Evolutionary conservation across 2,329 filamentous ascomycete genomes (phyloP).

Genomic region (Diaporthe sp.): DNA sequence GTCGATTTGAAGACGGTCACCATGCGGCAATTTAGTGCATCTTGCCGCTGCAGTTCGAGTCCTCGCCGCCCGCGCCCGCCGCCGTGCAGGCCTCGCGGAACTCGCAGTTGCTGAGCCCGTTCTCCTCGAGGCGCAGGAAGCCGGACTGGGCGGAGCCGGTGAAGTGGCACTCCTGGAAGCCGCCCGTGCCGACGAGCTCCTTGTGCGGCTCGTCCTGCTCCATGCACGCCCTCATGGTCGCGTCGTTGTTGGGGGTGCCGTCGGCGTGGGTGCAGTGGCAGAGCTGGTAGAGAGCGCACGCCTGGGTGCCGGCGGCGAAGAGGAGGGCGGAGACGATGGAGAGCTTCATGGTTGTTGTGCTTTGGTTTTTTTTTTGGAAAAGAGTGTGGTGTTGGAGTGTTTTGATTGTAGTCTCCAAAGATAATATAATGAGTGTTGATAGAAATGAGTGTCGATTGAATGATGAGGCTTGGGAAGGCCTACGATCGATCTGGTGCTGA

Average conservation of each 20-base stretch:
- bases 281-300: slow-evolving; percentile 2
- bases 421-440: neutral
- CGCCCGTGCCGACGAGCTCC: neutral
- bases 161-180: slow-evolving; percentile 5
- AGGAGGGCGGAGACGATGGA: neutral
- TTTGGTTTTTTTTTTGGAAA: neutral
- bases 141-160: neutral
- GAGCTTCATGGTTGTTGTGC: slow-evolving; percentile 5
- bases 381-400: neutral
- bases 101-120: slow-evolving; percentile 12
- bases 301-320: slow-evolving; percentile 7
- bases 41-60: slow-evolving; percentile 6
- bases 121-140: neutral
- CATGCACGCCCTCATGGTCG: neutral
- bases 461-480: neutral
- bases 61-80: neutral
- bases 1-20: neutral
- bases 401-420: neutral
- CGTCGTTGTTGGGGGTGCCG: neutral
- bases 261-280: slow-evolving; percentile 7
- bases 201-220: slow-evolving; percentile 1
- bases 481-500: neutral
- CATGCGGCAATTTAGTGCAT: neutral
- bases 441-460: neutral
- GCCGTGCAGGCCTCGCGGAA: slow-evolving; percentile 5